Conservation (phyloP, 176 grass and related monocot species). For the Triticum urartu region DNA sequence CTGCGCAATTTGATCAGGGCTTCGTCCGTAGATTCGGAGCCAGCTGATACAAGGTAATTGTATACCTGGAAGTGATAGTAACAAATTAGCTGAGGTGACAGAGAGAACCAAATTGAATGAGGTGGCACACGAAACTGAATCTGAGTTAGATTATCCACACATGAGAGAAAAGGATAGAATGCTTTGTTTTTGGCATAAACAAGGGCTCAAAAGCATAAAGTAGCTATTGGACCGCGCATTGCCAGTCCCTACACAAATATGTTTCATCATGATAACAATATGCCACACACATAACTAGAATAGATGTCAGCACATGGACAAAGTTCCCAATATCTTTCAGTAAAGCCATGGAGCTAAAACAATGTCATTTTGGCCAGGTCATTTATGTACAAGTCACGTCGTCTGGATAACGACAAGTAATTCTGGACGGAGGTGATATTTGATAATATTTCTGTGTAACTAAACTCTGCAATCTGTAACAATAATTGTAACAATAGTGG, state of each 20-base stretch:
- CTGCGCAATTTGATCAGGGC: slow-evolving; percentile 55
- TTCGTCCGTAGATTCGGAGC: slow-evolving; percentile 25
- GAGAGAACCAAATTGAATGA: background rate
- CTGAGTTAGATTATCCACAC: background rate
- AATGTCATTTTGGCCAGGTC: background rate
- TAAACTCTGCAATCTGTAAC: background rate
- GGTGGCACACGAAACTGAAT: background rate
- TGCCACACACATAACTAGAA: slow-evolving; percentile 2
- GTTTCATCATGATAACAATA: background rate
- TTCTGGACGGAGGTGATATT: too few relatives aligned
- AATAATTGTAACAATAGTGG: slow-evolving; percentile 10
- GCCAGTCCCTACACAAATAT: background rate
- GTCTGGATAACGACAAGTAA: background rate
- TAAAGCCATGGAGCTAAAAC: slow-evolving; percentile 31
- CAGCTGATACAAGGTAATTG: slow-evolving; percentile 50
- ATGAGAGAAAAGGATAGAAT: background rate
- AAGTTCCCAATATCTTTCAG: background rate
- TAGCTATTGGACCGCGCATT: background rate
- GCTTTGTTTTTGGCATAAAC: background rate
- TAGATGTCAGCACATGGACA: background rate
- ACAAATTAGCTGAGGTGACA: slow-evolving; percentile 4
- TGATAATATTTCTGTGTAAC: background rate
- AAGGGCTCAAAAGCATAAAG: slow-evolving; percentile 1
- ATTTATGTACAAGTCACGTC: background rate
- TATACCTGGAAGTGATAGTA: slow-evolving; percentile 69